Evolutionary conservation across 306 rosid species (phyloP), one percentile per base, ranked within the genome.

Genomic region (Lathyrus tuberosus): DNA sequence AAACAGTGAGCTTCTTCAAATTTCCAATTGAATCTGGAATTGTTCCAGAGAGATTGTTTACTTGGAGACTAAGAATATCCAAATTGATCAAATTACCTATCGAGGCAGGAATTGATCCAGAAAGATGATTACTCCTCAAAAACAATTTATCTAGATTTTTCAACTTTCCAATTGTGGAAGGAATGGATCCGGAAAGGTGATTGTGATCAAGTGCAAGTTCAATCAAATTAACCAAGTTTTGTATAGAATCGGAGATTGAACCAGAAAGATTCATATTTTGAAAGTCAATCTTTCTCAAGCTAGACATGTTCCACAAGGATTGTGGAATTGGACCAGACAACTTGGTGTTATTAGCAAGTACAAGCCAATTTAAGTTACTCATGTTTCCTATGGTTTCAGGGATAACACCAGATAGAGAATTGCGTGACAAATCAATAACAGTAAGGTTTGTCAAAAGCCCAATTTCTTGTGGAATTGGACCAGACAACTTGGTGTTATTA

Each of bases 131-230:
- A 15, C 3, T 15, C 1, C 44, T 7, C 59, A 75, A 22, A 62
- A 46, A 67, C 43, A 75, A 46, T 3, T 0, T 0, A 12, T 3
- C 22, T 22, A 75, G 74, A 26, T 72, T 49, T 48, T 67, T 58
- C 74, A 72, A 40, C 62, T 66, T 80, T 66, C 84, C 81, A 65
- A 80, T 51, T n/a, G 56, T 49, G 20, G 71, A 61, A 71, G 78
- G 84, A 43, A 80, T 80, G 60, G 47, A 0, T 26, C 81, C 80
- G 3, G 75, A 71, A 44, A 76, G 8, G 1, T 22, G 33, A 37
- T 80, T 80, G 0, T 0, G 0, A 6, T 40, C 51, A 30, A 78
- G 74, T 28, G 3, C 28, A 17, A 78, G 74, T 0, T 5, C 0
- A 12, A 9, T 7, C 68, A 78, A 59, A 49, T 72, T 78, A 73